Conservation (phyloP, 805 yeast species). For the Danielia oregonensis region DNA sequence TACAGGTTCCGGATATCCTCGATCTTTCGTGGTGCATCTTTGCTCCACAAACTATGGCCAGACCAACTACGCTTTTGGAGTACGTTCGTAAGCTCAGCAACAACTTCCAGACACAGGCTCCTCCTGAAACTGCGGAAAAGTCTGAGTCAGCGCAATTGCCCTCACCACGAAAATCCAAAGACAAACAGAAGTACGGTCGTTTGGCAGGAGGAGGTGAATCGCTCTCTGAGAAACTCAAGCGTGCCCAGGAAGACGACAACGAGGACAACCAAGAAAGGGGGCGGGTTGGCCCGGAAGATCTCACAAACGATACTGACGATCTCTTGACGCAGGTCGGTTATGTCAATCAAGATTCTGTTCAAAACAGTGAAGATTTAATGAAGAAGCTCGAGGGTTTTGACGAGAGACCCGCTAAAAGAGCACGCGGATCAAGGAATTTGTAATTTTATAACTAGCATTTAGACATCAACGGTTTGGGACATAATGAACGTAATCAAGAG, state of each 20-base stretch:
- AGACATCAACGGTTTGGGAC: no score
- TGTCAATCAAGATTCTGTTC: slow-evolving; percentile 11
- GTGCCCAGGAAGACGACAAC: slow-evolving; percentile 8
- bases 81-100: slow-evolving; percentile 1
- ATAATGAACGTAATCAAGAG: no score
- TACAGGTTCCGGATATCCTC: slow-evolving; percentile 37
- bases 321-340: slow-evolving; percentile 16
- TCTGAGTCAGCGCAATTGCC: slow-evolving; percentile 38
- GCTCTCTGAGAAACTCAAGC: slow-evolving; percentile 11
- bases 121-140: neutral
- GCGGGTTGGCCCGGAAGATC: slow-evolving; percentile 2
- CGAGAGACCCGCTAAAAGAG: slow-evolving; percentile 7
- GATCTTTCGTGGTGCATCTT: slow-evolving; percentile 54
- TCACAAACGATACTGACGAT: slow-evolving; percentile 7
- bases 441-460: no score
- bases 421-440: no score
- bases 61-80: slow-evolving; percentile 23
- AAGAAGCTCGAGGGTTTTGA: slow-evolving; percentile 11
- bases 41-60: slow-evolving; percentile 36
- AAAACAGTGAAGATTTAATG: slow-evolving; percentile 11
- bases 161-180: slow-evolving; percentile 48
- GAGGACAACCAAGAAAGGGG: neutral
- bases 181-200: slow-evolving; percentile 44
- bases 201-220: slow-evolving; percentile 33
- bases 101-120: slow-evolving; percentile 1